Evolutionary conservation across 2,329 filamentous ascomycete genomes (phyloP).

Genomic region (Fusarium devonianum): DNA sequence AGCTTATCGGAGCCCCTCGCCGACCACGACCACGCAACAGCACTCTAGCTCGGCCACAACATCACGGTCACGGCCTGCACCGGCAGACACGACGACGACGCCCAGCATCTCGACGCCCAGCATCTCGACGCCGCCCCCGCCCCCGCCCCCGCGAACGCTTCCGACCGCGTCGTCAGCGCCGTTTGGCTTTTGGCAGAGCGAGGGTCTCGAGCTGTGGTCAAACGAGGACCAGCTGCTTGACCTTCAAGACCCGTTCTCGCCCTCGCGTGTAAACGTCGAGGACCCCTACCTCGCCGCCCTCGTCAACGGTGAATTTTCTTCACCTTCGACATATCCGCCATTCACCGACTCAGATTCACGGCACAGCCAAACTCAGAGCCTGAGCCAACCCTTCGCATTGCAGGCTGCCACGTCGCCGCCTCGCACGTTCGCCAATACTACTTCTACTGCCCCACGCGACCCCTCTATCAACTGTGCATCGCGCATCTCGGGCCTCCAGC

Average conservation of each 20-base stretch:
- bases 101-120: background rate
- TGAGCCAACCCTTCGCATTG: conserved; percentile 18
- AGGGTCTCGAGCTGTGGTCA: conserved; percentile 1
- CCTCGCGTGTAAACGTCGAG: conserved; percentile 25
- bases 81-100: background rate
- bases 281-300: conserved; percentile 40
- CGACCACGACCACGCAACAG: conserved; percentile 28
- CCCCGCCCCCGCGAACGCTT: too few relatives aligned
- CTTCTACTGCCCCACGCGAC: conserved; percentile 33
- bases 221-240: conserved; percentile 5
- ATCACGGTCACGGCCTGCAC: background rate
- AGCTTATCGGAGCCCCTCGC: conserved; percentile 15
- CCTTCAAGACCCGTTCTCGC: conserved; percentile 10
- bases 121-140: conserved; percentile 7
- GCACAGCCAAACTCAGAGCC: conserved; percentile 16
- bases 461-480: conserved; percentile 31
- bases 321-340: conserved; percentile 47
- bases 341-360: conserved; percentile 34
- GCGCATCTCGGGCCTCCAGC: conserved; percentile 24
- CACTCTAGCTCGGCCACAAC: conserved; percentile 10
- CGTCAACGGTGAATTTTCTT: conserved; percentile 45
- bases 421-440: conserved; percentile 20
- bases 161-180: conserved; percentile 1
- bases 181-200: background rate
- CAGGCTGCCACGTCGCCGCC: conserved; percentile 34